These are phyloP conservation scores for Punica granatum DNA, from an alignment of 345 rosid genomes.

Conservation along the genomic window DNA sequence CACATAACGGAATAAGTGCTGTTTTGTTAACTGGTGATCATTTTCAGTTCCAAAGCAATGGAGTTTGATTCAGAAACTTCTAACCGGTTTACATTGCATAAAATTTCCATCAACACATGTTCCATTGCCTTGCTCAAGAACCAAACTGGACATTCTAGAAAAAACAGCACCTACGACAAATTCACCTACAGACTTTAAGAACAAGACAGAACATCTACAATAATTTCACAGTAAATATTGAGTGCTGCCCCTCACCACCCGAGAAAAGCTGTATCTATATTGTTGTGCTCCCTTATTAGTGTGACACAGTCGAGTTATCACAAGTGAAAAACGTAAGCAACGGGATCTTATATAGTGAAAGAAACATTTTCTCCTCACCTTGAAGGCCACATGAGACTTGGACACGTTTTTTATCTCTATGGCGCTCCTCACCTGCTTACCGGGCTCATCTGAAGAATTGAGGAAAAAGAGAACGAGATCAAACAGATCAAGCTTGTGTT, in stretches of 20 bases:
- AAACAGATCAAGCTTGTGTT: slow-evolving; percentile 1
- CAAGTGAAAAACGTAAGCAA: background rate
- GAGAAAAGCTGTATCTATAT: background rate
- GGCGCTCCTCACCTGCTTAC: slow-evolving; percentile 64
- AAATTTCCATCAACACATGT: background rate
- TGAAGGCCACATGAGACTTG: slow-evolving; percentile 65
- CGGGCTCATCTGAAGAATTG: slow-evolving; percentile 51
- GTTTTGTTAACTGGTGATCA: background rate
- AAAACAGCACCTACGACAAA: background rate
- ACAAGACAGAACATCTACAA: background rate
- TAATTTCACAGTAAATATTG: background rate
- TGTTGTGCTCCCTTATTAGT: background rate
- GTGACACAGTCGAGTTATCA: background rate
- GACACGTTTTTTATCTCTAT: slow-evolving; percentile 53
- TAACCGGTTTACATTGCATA: background rate
- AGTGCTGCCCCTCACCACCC: too few species aligned
- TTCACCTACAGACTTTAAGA: background rate
- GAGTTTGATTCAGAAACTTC: background rate
- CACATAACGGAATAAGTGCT: background rate
- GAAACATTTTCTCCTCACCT: slow-evolving; percentile 29
- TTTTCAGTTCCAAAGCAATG: background rate
- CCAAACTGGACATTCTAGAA: too few species aligned
- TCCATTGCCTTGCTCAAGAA: too few species aligned
- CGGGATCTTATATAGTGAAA: background rate
- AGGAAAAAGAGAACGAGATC: background rate